These are phyloP conservation scores for Boletellus ananiceps DNA, from an alignment of 768 basidiomycete genomes.

Conservation along the genomic window DNA sequence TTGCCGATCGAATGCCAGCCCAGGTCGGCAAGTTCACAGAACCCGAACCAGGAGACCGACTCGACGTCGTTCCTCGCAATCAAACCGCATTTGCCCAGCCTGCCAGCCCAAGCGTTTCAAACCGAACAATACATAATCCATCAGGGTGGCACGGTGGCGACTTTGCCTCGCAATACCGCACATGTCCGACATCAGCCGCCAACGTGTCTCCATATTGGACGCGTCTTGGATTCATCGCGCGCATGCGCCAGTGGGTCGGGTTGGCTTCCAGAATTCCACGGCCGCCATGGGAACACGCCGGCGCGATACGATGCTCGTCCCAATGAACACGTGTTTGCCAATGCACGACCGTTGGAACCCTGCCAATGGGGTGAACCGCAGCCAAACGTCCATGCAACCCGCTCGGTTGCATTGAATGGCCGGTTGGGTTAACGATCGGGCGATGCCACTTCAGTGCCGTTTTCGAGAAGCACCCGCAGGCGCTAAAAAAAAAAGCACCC, in stretches of 20 bases:
- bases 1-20: constrained; percentile 5
- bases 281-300: constrained; percentile 17
- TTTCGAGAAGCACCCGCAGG: constrained; percentile 1
- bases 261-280: not conserved
- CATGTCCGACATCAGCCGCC: not conserved
- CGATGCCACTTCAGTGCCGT: not conserved
- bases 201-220: not conserved
- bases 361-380: not conserved
- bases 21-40: not conserved
- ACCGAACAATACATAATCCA: not conserved
- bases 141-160: not conserved
- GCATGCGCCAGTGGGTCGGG: not conserved
- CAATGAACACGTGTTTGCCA: not conserved
- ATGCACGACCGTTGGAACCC: not conserved
- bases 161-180: not conserved
- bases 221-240: not conserved
- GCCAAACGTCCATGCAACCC: not conserved
- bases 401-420: constrained; percentile 9
- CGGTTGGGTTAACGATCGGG: constrained; percentile 2
- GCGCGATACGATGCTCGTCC: constrained; percentile 1
- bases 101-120: not conserved
- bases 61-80: constrained; percentile 1
- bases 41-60: not conserved
- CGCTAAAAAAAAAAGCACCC: constrained; percentile 21
- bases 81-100: constrained; percentile 3